Base-by-base conservation (phyloP, 2,329 filamentous ascomycete species). In the Sporothrix inflata region DNA sequence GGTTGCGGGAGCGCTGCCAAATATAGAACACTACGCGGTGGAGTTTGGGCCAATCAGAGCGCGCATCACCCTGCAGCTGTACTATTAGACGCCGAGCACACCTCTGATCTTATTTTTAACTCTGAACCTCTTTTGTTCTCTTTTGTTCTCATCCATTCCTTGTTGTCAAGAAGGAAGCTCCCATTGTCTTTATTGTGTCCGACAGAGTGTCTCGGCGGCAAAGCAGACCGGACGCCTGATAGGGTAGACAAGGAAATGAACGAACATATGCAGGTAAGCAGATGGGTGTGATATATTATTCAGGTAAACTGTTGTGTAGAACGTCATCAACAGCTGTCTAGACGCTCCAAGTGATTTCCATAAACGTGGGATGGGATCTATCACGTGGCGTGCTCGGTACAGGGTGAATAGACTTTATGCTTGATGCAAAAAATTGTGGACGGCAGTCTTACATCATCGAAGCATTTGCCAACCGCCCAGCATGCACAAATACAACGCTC, bases 61-160 rank as follows among this genome's bases (percentile, higher is more conserved):
- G 61, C 71, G 4, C 70, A 74, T 75, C 74, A 75, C 73, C 38
- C 47, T 70, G 73, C 72, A 74, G 42, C 53, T 49, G 42, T 14
- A 34, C 47, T 3, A 38, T 66, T 74, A 74, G 66, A 72, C 73
- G 73, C 73, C 68, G 69, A 24, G 65, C 65, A 40, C 34, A 45
- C 21, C 57, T 60, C 60, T 65, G 12, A 27, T 42, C 49, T 45
- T 57, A 45, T 47, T 69, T 47, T 47, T 42, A 60, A 42, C 49
- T 27, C 38, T 27, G 30, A 6, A 16, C 8, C n/a, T 45, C 60
- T 14, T 8, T 11, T 42, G 4, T 16, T 24, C 38, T 19, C 9
- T 12, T 42, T 34, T 49, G 27, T 27, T 8, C 21, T n/a, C 9
- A 9, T 24, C 57, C 14, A 24, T 60, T 40, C 19, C n/a, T 21